Conservation (phyloP, 2,329 filamentous ascomycete species). For the Xylariales sp. region DNA sequence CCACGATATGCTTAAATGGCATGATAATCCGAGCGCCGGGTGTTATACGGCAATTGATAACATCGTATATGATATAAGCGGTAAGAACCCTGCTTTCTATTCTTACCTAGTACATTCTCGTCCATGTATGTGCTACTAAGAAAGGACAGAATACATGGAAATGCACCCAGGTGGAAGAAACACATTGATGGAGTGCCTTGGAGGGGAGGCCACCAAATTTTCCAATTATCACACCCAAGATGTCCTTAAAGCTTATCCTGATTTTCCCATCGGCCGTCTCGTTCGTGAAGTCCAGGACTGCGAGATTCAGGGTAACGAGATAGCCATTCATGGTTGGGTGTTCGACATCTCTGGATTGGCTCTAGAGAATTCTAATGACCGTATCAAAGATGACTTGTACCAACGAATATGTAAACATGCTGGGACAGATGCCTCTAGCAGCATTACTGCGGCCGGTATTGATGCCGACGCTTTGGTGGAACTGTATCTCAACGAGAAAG, state of each 20-base stretch:
- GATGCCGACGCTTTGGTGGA: slow-evolving; percentile 4
- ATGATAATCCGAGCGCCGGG: slow-evolving; percentile 12
- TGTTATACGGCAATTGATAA: slow-evolving; percentile 11
- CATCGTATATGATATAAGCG: slow-evolving; percentile 11
- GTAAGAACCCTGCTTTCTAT: too few relatives aligned
- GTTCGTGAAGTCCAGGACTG: slow-evolving; percentile 9
- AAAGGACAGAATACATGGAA: slow-evolving; percentile 11
- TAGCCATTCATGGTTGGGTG: slow-evolving; percentile 14
- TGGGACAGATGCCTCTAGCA: slow-evolving; percentile 5
- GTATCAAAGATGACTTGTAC: neutral
- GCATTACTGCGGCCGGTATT: neutral
- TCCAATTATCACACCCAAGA: slow-evolving; percentile 5
- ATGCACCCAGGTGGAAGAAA: slow-evolving; percentile 13
- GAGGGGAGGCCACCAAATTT: slow-evolving; percentile 11
- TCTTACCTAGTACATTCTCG: too few relatives aligned
- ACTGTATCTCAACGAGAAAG: slow-evolving; percentile 3
- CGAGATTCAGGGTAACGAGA: slow-evolving; percentile 7
- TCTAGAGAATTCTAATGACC: neutral
- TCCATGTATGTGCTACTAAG: too few relatives aligned
- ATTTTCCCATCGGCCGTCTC: slow-evolving; percentile 10
- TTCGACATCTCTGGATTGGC: slow-evolving; percentile 12
- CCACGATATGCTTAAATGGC: slow-evolving; percentile 9
- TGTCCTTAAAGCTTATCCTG: slow-evolving; percentile 8
- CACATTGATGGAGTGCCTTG: slow-evolving; percentile 7
- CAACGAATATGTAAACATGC: slow-evolving; percentile 1